Percentiles rank a stretch among this genome's conserved stretches.
Evolutionary conservation across 306 rosid genomes (phyloP).

Genomic region (Prunus salicina): DNA sequence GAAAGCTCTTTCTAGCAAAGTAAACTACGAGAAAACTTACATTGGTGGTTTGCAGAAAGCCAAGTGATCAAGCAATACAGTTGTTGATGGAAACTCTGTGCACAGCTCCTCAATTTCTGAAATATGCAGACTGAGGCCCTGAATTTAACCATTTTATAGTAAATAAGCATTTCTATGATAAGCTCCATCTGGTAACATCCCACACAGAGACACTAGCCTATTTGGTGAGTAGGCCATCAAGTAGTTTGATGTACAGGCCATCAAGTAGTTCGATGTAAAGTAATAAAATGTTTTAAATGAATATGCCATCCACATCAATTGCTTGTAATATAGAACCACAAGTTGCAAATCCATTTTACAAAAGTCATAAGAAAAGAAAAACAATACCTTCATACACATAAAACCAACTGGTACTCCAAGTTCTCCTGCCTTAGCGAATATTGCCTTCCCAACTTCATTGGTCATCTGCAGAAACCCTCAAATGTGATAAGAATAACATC

Average conservation of each 20-base stretch:
- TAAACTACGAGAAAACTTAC: slow-evolving; percentile 38
- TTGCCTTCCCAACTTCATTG: slow-evolving; percentile 69
- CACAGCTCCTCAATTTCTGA: slow-evolving; percentile 86
- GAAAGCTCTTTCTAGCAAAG: background rate
- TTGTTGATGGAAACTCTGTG: slow-evolving; percentile 73
- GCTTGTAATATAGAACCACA: background rate
- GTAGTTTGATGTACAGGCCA: too few species aligned
- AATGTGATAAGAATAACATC: background rate
- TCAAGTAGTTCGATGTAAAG: too few species aligned
- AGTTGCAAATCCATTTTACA: background rate
- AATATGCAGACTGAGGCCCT: slow-evolving; percentile 72
- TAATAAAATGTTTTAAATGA: too few species aligned
- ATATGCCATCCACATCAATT: background rate
- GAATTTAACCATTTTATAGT: slow-evolving; percentile 26
- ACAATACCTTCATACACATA: slow-evolving; percentile 81
- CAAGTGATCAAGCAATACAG: slow-evolving; percentile 76
- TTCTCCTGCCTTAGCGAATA: slow-evolving; percentile 78
- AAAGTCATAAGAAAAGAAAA: background rate
- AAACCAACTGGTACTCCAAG: slow-evolving; percentile 79
- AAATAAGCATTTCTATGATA: background rate
- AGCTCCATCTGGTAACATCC: background rate
- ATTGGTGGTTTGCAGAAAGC: slow-evolving; percentile 83
- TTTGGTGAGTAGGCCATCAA: background rate
- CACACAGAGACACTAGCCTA: background rate
- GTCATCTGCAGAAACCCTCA: slow-evolving; percentile 62